Evolutionary conservation across 768 basidiomycete species (phyloP).

Genomic region (Termitomyces sp.): DNA sequence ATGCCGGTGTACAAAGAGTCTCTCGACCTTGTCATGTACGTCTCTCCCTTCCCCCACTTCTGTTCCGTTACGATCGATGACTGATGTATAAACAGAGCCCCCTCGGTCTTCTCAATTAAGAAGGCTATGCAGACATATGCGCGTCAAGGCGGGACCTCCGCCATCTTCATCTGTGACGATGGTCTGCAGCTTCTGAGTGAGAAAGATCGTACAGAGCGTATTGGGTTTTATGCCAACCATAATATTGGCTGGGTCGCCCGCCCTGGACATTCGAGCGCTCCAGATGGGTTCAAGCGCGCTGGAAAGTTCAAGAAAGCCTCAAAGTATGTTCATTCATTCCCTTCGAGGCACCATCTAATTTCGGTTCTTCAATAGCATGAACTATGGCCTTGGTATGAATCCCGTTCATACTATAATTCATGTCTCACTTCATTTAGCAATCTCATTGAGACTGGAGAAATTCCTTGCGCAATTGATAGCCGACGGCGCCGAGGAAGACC

Average conservation of each 20-base stretch:
- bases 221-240: slow-evolving; percentile 75
- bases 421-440: slow-evolving; percentile 19
- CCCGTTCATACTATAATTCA: background rate
- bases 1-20: slow-evolving; percentile 88
- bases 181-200: slow-evolving; percentile 68
- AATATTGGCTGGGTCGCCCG: slow-evolving; percentile 77
- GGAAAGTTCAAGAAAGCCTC: slow-evolving; percentile 87
- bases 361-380: slow-evolving; percentile 50
- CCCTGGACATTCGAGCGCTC: slow-evolving; percentile 63
- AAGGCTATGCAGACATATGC: slow-evolving; percentile 87
- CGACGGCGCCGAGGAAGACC: slow-evolving; percentile 34
- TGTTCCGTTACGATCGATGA: background rate
- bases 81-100: slow-evolving; percentile 36
- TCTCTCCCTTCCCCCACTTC: slow-evolving; percentile 4
- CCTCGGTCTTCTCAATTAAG: slow-evolving; percentile 75
- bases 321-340: slow-evolving; percentile 28
- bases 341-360: background rate
- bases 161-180: slow-evolving; percentile 82
- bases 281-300: slow-evolving; percentile 88
- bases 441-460: slow-evolving; percentile 59
- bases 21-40: slow-evolving; percentile 67
- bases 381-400: slow-evolving; percentile 52
- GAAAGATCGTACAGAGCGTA: slow-evolving; percentile 56
- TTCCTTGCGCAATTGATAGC: slow-evolving; percentile 43
- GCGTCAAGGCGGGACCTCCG: slow-evolving; percentile 71